A percentile compares a stretch with the other conserved stretches of the same genome.
These are phyloP conservation scores for Rubia peregrina DNA, from an alignment of 305 asterid species.

Conservation along the genomic window DNA sequence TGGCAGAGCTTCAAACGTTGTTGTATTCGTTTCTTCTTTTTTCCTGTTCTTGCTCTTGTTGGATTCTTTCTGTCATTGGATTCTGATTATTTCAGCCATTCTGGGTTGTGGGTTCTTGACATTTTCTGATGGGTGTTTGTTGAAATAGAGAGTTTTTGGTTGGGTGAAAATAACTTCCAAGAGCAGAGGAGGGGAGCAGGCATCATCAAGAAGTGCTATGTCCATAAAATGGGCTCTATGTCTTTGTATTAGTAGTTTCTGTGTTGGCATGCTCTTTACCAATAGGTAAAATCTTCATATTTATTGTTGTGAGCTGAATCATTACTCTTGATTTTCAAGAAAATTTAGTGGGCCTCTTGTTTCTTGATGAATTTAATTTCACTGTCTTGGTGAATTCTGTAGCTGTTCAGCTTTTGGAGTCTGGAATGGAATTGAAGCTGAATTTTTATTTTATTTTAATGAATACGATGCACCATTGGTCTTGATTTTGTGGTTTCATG, in stretches of 20 bases:
- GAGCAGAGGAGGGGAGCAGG: constrained; percentile 49
- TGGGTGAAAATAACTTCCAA: constrained; percentile 34
- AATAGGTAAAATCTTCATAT: constrained; percentile 40
- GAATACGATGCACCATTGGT: neutral
- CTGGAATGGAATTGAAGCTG: neutral
- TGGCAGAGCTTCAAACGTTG: constrained; percentile 1
- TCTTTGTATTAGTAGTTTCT: constrained; percentile 69
- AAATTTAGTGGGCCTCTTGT: neutral
- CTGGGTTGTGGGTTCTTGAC: neutral
- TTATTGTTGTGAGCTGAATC: neutral
- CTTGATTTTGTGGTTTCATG: constrained; percentile 6
- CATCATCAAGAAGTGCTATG: constrained; percentile 38
- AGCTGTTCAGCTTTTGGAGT: neutral
- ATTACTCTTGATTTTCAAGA: neutral
- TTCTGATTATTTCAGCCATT: constrained; percentile 18
- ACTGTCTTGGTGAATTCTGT: neutral
- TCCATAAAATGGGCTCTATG: constrained; percentile 60
- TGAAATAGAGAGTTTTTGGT: neutral
- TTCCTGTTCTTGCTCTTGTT: constrained; percentile 9
- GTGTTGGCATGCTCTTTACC: constrained; percentile 68
- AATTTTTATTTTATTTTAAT: neutral
- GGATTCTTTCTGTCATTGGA: neutral
- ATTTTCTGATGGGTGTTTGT: constrained; percentile 18
- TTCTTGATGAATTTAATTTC: constrained; percentile 8
- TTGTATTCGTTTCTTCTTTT: neutral